Percentiles rank a stretch among this genome's conserved stretches.
Evolutionary conservation across 352 stramenopile species (phyloP).

Genomic region (Phytophthora europaea): DNA sequence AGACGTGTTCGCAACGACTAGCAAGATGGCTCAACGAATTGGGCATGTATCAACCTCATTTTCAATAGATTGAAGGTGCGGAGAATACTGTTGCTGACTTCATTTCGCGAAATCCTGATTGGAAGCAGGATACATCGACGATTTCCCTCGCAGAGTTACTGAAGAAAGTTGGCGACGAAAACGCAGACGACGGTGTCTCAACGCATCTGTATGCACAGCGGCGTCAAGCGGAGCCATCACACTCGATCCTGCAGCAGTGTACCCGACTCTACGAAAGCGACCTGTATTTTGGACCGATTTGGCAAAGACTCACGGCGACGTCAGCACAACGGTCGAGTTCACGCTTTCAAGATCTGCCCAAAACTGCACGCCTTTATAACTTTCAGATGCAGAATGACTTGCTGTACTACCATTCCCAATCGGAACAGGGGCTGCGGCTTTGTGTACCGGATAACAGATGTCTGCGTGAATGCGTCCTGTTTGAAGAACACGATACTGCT

Average conservation of each 20-base stretch:
- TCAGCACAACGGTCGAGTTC: neutral
- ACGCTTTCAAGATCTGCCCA: neutral
- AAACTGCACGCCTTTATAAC: neutral
- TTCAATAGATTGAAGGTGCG: conserved; percentile 4
- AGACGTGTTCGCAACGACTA: no score
- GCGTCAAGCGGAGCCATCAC: neutral
- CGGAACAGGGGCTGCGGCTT: neutral
- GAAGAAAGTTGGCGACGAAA: neutral
- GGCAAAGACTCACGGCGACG: neutral
- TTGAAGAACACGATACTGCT: conserved; percentile 16
- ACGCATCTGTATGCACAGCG: conserved; percentile 3
- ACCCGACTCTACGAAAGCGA: neutral
- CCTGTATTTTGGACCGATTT: conserved; percentile 2
- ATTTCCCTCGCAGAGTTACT: conserved; percentile 7
- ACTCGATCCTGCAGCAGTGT: neutral
- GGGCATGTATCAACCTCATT: conserved; percentile 4
- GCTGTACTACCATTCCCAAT: neutral
- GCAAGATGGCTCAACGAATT: conserved; percentile 1
- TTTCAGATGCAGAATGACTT: neutral
- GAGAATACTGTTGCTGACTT: conserved; percentile 3
- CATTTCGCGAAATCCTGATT: neutral
- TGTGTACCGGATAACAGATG: neutral
- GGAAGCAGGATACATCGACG: neutral
- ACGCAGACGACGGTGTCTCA: neutral
- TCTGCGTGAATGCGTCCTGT: conserved; percentile 5